Evolutionary conservation across 139 green algal genomes (phyloP), one percentile per base, ranked within the genome.

Genomic region (Mychonastes homosphaera): DNA sequence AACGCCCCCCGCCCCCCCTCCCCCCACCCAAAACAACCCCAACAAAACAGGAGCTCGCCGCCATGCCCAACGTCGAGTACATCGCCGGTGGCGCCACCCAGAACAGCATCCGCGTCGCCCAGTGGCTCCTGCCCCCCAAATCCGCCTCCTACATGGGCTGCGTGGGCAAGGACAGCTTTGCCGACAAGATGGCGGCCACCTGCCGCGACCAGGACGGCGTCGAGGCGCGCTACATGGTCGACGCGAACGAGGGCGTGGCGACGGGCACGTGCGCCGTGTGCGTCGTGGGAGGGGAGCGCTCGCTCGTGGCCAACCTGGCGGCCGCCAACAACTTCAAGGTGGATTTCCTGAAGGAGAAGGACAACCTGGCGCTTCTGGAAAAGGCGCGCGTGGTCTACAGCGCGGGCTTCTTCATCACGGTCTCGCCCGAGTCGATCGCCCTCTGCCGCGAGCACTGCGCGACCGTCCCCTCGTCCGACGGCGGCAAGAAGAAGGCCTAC

Each of bases 251-350:
- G n/a, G 15, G 57, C 39, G 81, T 82, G 3, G 75, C 87, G 29
- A 99, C 92, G 16, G 92, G 92, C 45, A 99, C 89, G 10, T 99
- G 92, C 67, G 92, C 75, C 7, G 86, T 90, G 28, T 85, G 83
- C 61, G 83, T 99, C 36, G 71, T 88, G 18, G 86, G 73, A 56
- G 80, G 80, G 26, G 93, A 98, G 71, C 84, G 92, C 64, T 93
- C 80, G 7, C 74, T 99, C 53, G 85, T 96, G 7, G 91, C 92
- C 50, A 94, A 99, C 79, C 73, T 99, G 50, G 83, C 85, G 4
- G 92, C 92, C 12, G 92, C 92, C 48, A 98, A 99, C 80, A 95
- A 95, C 79, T 98, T 97, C 76, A 97, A 98, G 83, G 75, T 84
- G 51, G 23, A 65, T 32, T 4, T 93, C 69, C 35, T 84, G 33